These are phyloP conservation scores for Amanita muscaria DNA, from an alignment of 768 basidiomycete species.

Conservation along the genomic window DNA sequence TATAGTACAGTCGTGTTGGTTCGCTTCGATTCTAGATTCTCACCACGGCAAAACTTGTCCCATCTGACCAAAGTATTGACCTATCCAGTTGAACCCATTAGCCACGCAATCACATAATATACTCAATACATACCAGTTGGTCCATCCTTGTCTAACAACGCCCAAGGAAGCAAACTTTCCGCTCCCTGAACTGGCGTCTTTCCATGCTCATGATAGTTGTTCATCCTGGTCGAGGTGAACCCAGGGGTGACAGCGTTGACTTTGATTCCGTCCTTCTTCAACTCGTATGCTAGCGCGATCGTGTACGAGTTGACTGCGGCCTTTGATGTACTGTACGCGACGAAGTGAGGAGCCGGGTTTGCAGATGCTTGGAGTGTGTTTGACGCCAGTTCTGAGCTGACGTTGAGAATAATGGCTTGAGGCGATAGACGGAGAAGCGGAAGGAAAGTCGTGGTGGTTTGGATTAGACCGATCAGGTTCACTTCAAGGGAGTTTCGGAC, in stretches of 20 bases:
- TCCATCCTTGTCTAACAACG: conserved; percentile 30
- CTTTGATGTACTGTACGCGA: conserved; percentile 62
- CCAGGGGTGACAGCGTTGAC: conserved; percentile 61
- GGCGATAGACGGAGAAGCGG: conserved; percentile 29
- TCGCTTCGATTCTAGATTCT: no score
- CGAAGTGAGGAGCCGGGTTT: conserved; percentile 22
- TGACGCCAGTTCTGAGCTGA: conserved; percentile 36
- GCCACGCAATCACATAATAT: conserved; percentile 15
- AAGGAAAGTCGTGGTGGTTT: conserved; percentile 31
- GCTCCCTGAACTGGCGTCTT: conserved; percentile 29
- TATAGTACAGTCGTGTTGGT: no score
- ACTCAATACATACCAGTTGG: conserved; percentile 15
- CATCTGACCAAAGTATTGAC: conserved; percentile 26
- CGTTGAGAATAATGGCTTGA: conserved; percentile 31
- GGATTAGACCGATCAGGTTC: conserved; percentile 36
- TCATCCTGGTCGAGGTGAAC: conserved; percentile 37
- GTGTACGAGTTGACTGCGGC: conserved; percentile 56
- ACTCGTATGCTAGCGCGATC: conserved; percentile 53
- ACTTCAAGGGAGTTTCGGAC: conserved; percentile 31
- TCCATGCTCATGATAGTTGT: conserved; percentile 27
- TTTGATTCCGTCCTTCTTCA: conserved; percentile 42
- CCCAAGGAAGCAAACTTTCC: conserved; percentile 28
- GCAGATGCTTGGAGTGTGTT: conserved; percentile 27
- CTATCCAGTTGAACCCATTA: conserved; percentile 6
- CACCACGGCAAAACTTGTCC: conserved; percentile 29